Conservation (phyloP, 2,329 filamentous ascomycete genomes). For the Trichoderma sp. region DNA sequence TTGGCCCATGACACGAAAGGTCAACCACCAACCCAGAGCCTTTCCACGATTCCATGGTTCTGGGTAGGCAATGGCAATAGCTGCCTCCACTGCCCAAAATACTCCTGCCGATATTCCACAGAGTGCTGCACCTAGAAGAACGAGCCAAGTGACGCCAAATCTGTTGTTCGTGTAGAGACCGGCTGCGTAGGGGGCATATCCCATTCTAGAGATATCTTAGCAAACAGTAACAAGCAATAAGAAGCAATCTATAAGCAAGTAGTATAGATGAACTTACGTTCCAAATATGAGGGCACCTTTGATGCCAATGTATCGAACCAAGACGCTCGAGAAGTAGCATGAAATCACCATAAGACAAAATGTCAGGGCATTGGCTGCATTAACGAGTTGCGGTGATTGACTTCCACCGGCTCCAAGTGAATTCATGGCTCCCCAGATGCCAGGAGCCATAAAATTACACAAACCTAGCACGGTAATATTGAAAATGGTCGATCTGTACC, state of each 20-base stretch:
- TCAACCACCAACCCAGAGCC: constrained; percentile 66
- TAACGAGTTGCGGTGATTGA: constrained; percentile 63
- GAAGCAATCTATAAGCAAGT: neutral
- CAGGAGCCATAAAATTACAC: constrained; percentile 67
- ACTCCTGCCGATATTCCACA: constrained; percentile 69
- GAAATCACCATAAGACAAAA: constrained; percentile 72
- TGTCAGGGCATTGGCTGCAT: constrained; percentile 66
- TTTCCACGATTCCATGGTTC: constrained; percentile 65
- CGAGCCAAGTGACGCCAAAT: constrained; percentile 65
- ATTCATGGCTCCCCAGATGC: constrained; percentile 73
- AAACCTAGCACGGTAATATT: constrained; percentile 69
- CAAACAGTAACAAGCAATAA: neutral
- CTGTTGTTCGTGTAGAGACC: constrained; percentile 71
- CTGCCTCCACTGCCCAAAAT: constrained; percentile 74
- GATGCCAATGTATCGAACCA: constrained; percentile 67
- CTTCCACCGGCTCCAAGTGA: constrained; percentile 67
- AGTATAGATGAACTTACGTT: constrained; percentile 43
- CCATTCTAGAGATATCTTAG: constrained; percentile 37
- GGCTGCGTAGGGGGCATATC: constrained; percentile 68
- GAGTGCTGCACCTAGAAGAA: constrained; percentile 63
- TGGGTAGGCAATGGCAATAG: constrained; percentile 69
- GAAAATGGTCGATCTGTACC: constrained; percentile 69
- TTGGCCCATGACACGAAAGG: constrained; percentile 57
- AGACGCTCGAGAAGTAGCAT: constrained; percentile 60
- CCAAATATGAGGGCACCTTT: constrained; percentile 69